phyloP scores from a whole-genome alignment of 495 filamentous ascomycete species.

The Aspergillus nidulans region DNA sequence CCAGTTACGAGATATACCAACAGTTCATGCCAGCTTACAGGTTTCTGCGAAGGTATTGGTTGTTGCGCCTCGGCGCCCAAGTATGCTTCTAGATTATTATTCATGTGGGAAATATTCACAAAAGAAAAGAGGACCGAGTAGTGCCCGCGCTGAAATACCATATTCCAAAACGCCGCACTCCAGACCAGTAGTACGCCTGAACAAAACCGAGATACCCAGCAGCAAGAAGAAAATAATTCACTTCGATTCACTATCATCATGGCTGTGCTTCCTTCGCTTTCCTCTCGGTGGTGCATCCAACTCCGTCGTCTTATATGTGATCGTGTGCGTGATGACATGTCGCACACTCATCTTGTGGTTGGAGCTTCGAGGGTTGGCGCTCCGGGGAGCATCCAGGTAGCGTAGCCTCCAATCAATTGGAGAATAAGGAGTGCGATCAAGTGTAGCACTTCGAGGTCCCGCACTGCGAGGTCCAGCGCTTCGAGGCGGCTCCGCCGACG shows the following conservation, averaged over 20 bases:
- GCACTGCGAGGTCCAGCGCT: not conserved
- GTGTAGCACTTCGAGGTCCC: slow-evolving; percentile 22
- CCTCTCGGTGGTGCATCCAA: slow-evolving; percentile 40
- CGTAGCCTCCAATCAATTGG: slow-evolving; percentile 38
- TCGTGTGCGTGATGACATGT: slow-evolving; percentile 47
- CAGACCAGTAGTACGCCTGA: slow-evolving; percentile 7
- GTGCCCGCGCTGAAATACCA: slow-evolving; percentile 8
- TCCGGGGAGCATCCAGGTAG: slow-evolving; percentile 32
- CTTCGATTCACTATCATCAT: slow-evolving; percentile 7
- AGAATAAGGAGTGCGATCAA: slow-evolving; percentile 35
- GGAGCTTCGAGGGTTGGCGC: slow-evolving; percentile 17
- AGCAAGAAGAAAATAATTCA: not conserved
- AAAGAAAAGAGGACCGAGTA: not conserved
- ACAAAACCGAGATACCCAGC: not conserved
- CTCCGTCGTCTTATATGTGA: slow-evolving; percentile 42
- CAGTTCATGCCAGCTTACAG: not conserved
- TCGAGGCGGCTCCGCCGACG: slow-evolving; percentile 19
- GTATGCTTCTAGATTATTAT: slow-evolving; percentile 10
- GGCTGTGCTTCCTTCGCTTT: slow-evolving; percentile 32
- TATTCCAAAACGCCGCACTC: slow-evolving; percentile 9
- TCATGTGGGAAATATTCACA: slow-evolving; percentile 8
- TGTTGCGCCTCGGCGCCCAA: slow-evolving; percentile 1
- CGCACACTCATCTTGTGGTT: slow-evolving; percentile 38
- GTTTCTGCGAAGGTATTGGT: not conserved
- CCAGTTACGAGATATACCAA: not conserved